Evolutionary conservation across 2,329 filamentous ascomycete species (phyloP).

Genomic region (Sordariomycetes sp.): DNA sequence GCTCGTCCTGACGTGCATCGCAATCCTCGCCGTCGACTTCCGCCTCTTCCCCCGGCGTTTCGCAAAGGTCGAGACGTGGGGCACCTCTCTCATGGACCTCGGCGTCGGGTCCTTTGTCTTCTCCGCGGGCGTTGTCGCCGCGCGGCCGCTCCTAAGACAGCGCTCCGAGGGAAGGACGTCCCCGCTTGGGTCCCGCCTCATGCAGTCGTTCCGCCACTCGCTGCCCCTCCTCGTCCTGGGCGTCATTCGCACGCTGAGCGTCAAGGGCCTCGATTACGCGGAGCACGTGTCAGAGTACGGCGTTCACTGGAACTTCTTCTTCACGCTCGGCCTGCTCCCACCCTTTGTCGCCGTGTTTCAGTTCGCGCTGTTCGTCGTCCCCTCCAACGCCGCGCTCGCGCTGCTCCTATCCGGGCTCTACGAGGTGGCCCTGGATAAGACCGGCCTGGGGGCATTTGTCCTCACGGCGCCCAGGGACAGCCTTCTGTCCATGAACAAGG

Average conservation of each 20-base stretch:
- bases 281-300: conserved; percentile 97
- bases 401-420: conserved; percentile 57
- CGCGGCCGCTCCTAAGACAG: conserved; percentile 64
- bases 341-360: conserved; percentile 82
- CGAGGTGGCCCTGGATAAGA: conserved; percentile 63
- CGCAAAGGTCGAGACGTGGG: conserved; percentile 98
- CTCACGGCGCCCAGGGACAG: conserved; percentile 68
- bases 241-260: conserved; percentile 66
- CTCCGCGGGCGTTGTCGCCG: conserved; percentile 81
- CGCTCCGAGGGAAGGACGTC: conserved; percentile 32
- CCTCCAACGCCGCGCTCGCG: conserved; percentile 65
- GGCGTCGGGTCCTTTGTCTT: conserved; percentile 98
- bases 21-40: conserved; percentile 96
- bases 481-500: conserved; percentile 78
- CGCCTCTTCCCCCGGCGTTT: conserved; percentile 84
- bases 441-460: conserved; percentile 68
- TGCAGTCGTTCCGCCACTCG: conserved; percentile 62
- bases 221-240: conserved; percentile 73
- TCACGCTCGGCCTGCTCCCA: conserved; percentile 78
- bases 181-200: conserved; percentile 43
- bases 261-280: conserved; percentile 90
- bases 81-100: conserved; percentile 96
- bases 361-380: conserved; percentile 52
- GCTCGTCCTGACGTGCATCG: conserved; percentile 79
- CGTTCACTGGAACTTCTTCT: conserved; percentile 99